Percentiles rank a stretch among this genome's conserved stretches.
Conservation (phyloP, 371 early-diverging fungal genomes). For the Mortierella sp. region DNA sequence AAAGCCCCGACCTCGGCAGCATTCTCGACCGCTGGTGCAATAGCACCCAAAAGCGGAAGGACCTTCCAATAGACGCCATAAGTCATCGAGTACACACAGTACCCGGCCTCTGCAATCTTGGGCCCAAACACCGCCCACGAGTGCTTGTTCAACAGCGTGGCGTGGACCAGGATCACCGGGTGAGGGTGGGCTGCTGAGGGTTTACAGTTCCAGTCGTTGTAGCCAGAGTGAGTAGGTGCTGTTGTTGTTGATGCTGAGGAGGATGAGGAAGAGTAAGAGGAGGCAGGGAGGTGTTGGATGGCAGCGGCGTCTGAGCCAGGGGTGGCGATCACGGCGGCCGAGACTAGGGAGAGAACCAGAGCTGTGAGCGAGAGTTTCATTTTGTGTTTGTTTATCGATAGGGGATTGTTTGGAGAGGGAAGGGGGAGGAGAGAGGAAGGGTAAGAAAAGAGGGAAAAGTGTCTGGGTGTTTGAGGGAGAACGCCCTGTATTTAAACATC, state of each 20-base stretch:
- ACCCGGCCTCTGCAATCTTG: slow-evolving; percentile 2
- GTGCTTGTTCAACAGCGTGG: not conserved
- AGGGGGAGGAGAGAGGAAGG: not conserved
- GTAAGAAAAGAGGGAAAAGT: too few relatives aligned
- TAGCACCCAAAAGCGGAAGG: slow-evolving; percentile 1
- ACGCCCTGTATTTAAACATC: too few relatives aligned
- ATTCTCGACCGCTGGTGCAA: not conserved
- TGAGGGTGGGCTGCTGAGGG: slow-evolving; percentile 17
- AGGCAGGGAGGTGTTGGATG: not conserved
- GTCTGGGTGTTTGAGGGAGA: not conserved
- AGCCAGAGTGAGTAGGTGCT: not conserved
- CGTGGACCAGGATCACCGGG: slow-evolving; percentile 26
- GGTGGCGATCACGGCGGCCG: not conserved
- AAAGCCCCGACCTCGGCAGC: not conserved
- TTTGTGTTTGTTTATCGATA: not conserved
- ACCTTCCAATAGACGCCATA: slow-evolving; percentile 16
- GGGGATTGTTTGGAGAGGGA: not conserved
- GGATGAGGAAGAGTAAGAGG: too few relatives aligned
- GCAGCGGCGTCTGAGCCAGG: slow-evolving; percentile 6
- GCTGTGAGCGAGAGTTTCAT: not conserved
- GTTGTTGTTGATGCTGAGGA: too few relatives aligned
- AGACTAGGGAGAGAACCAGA: not conserved
- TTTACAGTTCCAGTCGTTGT: slow-evolving; percentile 17
- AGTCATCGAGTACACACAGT: slow-evolving; percentile 19
- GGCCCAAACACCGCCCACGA: slow-evolving; percentile 5